These are phyloP conservation scores for Naganishia kalamii DNA, from an alignment of 768 basidiomycete genomes.

Conservation along the genomic window DNA sequence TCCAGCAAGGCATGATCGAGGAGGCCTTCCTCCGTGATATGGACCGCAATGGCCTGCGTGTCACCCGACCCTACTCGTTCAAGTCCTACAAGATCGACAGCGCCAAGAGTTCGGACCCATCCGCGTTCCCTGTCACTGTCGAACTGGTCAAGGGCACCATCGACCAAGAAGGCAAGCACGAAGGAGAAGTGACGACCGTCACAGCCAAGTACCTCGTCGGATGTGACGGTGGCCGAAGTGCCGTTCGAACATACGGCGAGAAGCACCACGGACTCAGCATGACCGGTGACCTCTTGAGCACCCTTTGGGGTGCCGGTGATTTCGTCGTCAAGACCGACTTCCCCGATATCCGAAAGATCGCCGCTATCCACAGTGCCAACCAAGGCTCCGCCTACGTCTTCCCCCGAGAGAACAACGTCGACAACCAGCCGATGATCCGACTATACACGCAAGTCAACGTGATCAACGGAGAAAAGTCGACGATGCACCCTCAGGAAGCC, in stretches of 20 bases:
- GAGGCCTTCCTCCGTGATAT: slow-evolving; percentile 27
- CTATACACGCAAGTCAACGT: slow-evolving; percentile 29
- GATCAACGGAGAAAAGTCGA: slow-evolving; percentile 23
- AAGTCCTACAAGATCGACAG: slow-evolving; percentile 17
- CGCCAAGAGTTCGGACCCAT: not conserved
- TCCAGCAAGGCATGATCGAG: slow-evolving; percentile 27
- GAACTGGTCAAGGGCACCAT: slow-evolving; percentile 20
- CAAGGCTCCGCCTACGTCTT: slow-evolving; percentile 25
- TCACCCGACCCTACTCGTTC: slow-evolving; percentile 24
- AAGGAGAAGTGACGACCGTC: slow-evolving; percentile 17
- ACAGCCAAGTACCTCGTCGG: slow-evolving; percentile 26
- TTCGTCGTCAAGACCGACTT: slow-evolving; percentile 28
- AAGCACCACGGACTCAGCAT: slow-evolving; percentile 17
- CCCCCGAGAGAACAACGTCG: slow-evolving; percentile 27
- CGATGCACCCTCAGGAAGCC: slow-evolving; percentile 19
- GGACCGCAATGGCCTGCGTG: slow-evolving; percentile 24
- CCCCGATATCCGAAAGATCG: slow-evolving; percentile 29
- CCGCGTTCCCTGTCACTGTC: slow-evolving; percentile 21
- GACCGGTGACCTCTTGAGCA: slow-evolving; percentile 22
- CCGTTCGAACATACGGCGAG: slow-evolving; percentile 18
- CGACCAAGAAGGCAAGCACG: slow-evolving; percentile 1
- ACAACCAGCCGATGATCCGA: slow-evolving; percentile 25
- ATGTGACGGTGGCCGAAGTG: slow-evolving; percentile 26
- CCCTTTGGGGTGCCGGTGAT: slow-evolving; percentile 27
- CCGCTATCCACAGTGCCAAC: slow-evolving; percentile 26